phyloP scores from a whole-genome alignment of 2,329 filamentous ascomycete genomes.

The Calonectria pteridis region DNA sequence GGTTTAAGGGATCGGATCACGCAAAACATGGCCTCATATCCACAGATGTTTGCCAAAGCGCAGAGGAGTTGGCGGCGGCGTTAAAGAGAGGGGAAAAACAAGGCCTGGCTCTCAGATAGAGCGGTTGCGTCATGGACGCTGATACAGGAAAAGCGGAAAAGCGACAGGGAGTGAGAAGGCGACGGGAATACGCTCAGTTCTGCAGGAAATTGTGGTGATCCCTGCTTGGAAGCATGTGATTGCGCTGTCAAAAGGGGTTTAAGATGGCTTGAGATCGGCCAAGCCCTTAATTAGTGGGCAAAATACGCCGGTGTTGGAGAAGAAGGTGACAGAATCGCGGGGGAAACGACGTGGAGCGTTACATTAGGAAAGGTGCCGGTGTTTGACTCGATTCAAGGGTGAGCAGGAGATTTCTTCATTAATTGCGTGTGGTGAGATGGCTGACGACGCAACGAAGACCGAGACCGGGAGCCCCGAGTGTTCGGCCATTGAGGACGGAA shows the following conservation, averaged over 20 bases:
- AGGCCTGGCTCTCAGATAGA: slow-evolving; percentile 10
- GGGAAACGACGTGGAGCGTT: not conserved
- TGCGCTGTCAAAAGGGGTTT: slow-evolving; percentile 19
- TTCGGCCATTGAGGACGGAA: not conserved
- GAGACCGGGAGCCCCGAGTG: not conserved
- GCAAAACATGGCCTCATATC: slow-evolving; percentile 29
- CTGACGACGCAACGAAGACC: not conserved
- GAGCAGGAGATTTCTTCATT: not conserved
- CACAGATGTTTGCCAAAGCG: slow-evolving; percentile 18
- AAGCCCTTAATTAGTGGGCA: slow-evolving; percentile 1
- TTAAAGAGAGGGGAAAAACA: slow-evolving; percentile 14
- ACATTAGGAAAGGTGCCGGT: not conserved
- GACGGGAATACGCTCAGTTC: slow-evolving; percentile 4
- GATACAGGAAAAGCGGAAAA: slow-evolving; percentile 4
- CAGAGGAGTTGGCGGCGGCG: slow-evolving; percentile 21
- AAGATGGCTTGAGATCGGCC: not conserved
- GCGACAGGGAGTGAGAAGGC: not conserved
- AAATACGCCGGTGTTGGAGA: not conserved
- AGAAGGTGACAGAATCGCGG: not conserved
- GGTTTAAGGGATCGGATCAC: slow-evolving; percentile 15
- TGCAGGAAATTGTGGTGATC: slow-evolving; percentile 6
- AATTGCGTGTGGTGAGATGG: not conserved
- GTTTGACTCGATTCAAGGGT: not conserved
- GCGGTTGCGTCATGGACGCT: slow-evolving; percentile 41
- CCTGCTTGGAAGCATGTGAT: slow-evolving; percentile 30